Evolutionary conservation across 2,329 filamentous ascomycete genomes (phyloP).

Genomic region (Botrytis cinerea): DNA sequence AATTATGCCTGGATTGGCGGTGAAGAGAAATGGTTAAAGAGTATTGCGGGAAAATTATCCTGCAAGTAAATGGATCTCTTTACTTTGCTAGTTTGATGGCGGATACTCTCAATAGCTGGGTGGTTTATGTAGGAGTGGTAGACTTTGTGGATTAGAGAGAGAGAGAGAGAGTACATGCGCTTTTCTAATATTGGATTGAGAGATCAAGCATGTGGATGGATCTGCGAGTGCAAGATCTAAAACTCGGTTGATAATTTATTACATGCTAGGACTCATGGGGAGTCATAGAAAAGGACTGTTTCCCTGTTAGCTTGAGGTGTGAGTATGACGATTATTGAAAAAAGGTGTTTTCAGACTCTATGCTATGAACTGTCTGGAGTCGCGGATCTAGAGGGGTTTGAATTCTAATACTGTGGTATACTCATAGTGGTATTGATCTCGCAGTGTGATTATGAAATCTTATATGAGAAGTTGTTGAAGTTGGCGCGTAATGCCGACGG

Average conservation of each 20-base stretch:
- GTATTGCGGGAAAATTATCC: too few species aligned
- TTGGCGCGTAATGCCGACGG: too few species aligned
- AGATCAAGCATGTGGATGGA: too few species aligned
- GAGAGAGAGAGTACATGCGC: too few species aligned
- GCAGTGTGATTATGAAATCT: rapidly evolving
- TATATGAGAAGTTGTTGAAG: rapidly evolving
- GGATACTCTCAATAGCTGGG: too few species aligned
- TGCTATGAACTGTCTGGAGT: too few species aligned
- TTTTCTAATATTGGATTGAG: too few species aligned
- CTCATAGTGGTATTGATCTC: not conserved
- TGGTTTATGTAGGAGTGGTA: too few species aligned
- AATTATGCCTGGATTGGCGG: not conserved
- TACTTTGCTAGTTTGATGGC: too few species aligned
- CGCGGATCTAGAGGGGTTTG: rapidly evolving
- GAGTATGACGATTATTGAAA: too few species aligned
- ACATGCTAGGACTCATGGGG: rapidly evolving
- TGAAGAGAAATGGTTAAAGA: not conserved
- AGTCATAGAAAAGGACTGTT: not conserved
- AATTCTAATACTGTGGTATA: rapidly evolving
- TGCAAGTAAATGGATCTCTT: too few species aligned
- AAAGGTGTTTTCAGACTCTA: rapidly evolving
- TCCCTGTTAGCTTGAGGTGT: not conserved
- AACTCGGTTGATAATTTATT: rapidly evolving
- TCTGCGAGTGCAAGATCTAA: not conserved
- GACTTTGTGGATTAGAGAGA: too few species aligned